These are phyloP conservation scores for Penicillium diatomitis DNA, from an alignment of 495 filamentous ascomycete species.

Conservation along the genomic window DNA sequence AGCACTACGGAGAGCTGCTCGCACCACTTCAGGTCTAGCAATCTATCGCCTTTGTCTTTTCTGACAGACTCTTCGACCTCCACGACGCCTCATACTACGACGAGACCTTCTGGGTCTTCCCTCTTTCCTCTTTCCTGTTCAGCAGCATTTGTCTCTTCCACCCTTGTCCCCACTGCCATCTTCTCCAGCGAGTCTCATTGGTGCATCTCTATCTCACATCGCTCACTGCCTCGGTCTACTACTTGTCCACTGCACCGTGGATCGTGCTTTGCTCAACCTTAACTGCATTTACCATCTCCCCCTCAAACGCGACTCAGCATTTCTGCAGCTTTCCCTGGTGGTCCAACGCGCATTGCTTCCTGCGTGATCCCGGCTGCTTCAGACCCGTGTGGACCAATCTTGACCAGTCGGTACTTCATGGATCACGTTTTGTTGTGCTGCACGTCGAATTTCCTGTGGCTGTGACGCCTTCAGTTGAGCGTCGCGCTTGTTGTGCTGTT, in stretches of 20 bases:
- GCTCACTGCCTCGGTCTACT: no score
- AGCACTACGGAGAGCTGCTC: no score
- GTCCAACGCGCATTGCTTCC: slow-evolving; percentile 15
- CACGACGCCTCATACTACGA: no score
- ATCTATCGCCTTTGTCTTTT: no score
- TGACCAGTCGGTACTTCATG: slow-evolving; percentile 12
- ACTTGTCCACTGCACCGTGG: not conserved
- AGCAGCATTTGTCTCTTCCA: no score
- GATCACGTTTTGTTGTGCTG: slow-evolving; percentile 12
- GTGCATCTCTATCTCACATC: no score
- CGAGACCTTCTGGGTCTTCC: no score
- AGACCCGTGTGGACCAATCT: slow-evolving; percentile 22
- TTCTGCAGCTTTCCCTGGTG: slow-evolving; percentile 33
- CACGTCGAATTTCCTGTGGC: slow-evolving; percentile 15
- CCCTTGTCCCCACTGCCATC: no score
- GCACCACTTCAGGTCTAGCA: no score
- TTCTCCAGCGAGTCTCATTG: no score
- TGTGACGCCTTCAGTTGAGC: slow-evolving; percentile 12
- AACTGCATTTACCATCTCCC: slow-evolving; percentile 1
- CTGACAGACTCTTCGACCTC: no score
- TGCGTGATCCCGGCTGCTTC: slow-evolving; percentile 32
- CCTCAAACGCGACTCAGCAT: slow-evolving; percentile 11
- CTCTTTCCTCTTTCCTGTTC: no score
- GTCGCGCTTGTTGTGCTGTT: not conserved
- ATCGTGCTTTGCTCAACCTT: slow-evolving; percentile 1